Percentiles rank a stretch among this genome's conserved stretches.
These are phyloP conservation scores for Fraxinus nigra DNA, from an alignment of 305 asterid genomes.

Conservation along the genomic window DNA sequence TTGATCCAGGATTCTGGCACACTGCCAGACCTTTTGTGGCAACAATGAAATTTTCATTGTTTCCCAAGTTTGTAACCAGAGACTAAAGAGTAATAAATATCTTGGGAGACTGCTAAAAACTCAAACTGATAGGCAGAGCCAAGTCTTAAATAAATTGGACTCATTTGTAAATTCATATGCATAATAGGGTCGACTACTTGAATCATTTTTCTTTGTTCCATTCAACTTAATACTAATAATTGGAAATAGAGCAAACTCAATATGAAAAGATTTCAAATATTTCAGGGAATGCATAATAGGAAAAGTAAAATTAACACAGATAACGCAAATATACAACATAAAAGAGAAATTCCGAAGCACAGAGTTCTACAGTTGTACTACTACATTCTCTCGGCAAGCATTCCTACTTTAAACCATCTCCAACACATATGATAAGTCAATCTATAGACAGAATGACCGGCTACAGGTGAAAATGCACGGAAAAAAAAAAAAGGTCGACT, in stretches of 20 bases:
- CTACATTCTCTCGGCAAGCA: slow-evolving; percentile 2
- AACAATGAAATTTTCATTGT: not conserved
- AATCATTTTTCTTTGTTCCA: not conserved
- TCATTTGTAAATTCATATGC: not conserved
- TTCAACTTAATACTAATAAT: not conserved
- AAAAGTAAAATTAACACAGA: not conserved
- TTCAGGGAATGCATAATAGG: not conserved
- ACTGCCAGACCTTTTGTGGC: too few species aligned
- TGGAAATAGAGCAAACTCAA: not conserved
- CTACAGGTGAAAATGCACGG: slow-evolving; percentile 1
- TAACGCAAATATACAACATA: not conserved
- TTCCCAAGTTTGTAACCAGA: not conserved
- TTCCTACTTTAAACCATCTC: not conserved
- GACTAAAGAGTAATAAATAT: not conserved
- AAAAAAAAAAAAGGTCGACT: not conserved
- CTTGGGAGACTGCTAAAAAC: not conserved
- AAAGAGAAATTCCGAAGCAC: not conserved
- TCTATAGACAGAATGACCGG: not conserved
- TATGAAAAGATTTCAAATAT: not conserved
- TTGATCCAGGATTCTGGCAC: not conserved
- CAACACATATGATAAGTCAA: not conserved
- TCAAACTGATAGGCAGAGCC: not conserved
- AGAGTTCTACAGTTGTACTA: not conserved
- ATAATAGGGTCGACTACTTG: not conserved
- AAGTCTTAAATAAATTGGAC: not conserved